Evolutionary conservation across 345 rosid genomes (phyloP).

Genomic region (Salix koriyanagi): DNA sequence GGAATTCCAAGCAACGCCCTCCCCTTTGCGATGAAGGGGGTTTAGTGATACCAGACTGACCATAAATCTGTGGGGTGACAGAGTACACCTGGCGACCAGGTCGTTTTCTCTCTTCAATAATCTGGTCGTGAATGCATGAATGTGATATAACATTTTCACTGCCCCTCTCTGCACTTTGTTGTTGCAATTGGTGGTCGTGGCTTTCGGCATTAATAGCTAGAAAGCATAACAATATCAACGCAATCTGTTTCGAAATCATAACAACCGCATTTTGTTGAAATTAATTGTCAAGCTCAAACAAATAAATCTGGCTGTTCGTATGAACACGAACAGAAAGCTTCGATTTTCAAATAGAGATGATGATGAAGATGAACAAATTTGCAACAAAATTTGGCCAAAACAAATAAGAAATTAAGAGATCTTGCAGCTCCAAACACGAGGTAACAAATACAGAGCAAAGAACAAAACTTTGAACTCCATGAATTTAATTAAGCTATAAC

Average conservation of each 20-base stretch:
- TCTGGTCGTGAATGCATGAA: conserved; percentile 94
- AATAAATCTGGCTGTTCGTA: neutral
- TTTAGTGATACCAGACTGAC: conserved; percentile 37
- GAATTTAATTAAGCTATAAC: conserved; percentile 15
- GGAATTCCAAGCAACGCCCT: conserved; percentile 70
- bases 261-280: neutral
- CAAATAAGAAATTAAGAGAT: neutral
- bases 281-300: neutral
- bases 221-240: conserved; percentile 47
- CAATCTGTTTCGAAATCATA: conserved; percentile 45
- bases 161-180: conserved; percentile 41
- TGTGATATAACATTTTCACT: conserved; percentile 51
- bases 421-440: conserved; percentile 5
- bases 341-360: neutral
- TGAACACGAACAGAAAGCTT: conserved; percentile 2
- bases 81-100: conserved; percentile 81
- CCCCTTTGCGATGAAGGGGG: conserved; percentile 48
- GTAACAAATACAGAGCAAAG: conserved; percentile 11
- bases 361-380: neutral
- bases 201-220: conserved; percentile 41
- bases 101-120: conserved; percentile 76
- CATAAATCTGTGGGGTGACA: conserved; percentile 85
- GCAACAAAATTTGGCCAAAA: neutral
- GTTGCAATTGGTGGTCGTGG: conserved; percentile 30
- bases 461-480: conserved; percentile 5